A percentile compares a stretch with the other conserved stretches of the same genome.
phyloP scores from a whole-genome alignment of 805 yeast genomes.

The Saturnispora quitensis region DNA sequence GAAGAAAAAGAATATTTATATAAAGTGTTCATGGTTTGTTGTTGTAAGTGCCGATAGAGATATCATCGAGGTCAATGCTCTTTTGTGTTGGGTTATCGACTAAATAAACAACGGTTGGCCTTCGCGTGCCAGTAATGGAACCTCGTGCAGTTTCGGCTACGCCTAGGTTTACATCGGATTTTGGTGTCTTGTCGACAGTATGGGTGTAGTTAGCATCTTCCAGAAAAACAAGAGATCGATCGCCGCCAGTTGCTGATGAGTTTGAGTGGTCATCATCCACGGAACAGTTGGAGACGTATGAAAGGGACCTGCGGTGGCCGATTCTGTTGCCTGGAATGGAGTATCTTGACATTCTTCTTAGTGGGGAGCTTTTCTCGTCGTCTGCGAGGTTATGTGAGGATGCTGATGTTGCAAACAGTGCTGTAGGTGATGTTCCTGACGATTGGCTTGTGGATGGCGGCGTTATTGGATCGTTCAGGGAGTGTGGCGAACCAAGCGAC shows the following conservation, averaged over 20 bases:
- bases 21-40: neutral
- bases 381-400: neutral
- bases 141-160: neutral
- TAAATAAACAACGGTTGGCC: neutral
- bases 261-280: neutral
- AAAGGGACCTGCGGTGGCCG: slow-evolving; percentile 4
- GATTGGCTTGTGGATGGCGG: neutral
- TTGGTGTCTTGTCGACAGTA: neutral
- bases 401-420: neutral
- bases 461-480: neutral
- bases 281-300: neutral
- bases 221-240: neutral
- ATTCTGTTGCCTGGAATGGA: slow-evolving; percentile 1
- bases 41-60: neutral
- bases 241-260: neutral
- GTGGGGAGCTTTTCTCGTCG: neutral
- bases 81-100: neutral
- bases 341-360: slow-evolving; percentile 4
- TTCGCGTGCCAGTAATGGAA: neutral
- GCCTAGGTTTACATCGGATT: neutral
- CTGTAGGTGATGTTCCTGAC: neutral
- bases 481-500: neutral
- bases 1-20: neutral
- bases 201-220: neutral
- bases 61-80: neutral